Conservation (phyloP, 495 filamentous ascomycete species). For the Amphirosellinia nigrospora region DNA sequence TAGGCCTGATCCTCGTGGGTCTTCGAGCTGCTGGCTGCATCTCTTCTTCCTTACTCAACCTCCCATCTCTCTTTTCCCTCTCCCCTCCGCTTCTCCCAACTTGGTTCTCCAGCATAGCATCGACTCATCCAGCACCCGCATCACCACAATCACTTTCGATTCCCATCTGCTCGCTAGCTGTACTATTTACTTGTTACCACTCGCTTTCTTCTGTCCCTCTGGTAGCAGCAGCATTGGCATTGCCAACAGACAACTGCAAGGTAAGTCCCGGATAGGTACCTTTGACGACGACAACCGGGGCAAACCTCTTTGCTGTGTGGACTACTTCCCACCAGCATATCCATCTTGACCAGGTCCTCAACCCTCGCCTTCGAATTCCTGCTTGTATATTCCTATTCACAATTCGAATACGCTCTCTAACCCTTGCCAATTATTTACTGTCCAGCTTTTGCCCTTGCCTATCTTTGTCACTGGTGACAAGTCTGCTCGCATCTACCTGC, state of each 20-base stretch:
- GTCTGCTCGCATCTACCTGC: not conserved
- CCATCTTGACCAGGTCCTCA: not conserved
- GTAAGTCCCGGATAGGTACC: conserved; percentile 24
- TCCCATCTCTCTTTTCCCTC: conserved; percentile 20
- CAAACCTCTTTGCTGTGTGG: not conserved
- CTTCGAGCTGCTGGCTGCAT: not conserved
- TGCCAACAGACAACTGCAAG: conserved; percentile 37
- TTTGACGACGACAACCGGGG: not conserved
- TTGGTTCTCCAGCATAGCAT: conserved; percentile 58
- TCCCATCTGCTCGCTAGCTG: conserved; percentile 60
- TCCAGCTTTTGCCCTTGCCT: not conserved
- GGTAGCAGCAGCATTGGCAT: conserved; percentile 50
- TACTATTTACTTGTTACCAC: conserved; percentile 60
- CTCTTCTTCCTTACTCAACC: conserved; percentile 14
- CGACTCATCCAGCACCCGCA: conserved; percentile 50
- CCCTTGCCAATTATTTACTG: not conserved
- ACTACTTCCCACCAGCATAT: not conserved
- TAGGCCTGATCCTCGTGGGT: conserved; percentile 5
- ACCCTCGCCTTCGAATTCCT: not conserved
- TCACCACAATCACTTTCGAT: conserved; percentile 53
- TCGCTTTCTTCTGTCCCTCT: conserved; percentile 57
- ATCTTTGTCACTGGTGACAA: not conserved
- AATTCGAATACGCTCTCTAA: not conserved
- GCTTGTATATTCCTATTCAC: not conserved
- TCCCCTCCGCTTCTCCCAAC: conserved; percentile 41